Percentiles rank a stretch among this genome's conserved stretches.
phyloP scores from a whole-genome alignment of 768 basidiomycete genomes.

The Auricularia heimuer region DNA sequence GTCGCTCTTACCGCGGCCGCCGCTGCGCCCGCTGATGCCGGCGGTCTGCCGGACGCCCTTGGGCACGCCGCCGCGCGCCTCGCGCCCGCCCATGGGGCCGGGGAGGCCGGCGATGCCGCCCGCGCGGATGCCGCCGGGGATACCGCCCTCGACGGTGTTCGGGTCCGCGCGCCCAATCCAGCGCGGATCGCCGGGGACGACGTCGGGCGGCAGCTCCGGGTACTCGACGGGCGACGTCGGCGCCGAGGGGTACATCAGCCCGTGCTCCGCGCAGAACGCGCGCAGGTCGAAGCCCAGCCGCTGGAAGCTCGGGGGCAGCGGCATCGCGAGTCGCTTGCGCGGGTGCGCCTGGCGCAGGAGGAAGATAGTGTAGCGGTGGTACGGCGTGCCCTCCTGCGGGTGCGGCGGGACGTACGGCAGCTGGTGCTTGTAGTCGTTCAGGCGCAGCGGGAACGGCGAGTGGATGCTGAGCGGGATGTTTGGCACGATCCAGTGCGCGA shows the following conservation, averaged over 20 bases:
- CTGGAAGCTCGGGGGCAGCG: slow-evolving; percentile 14
- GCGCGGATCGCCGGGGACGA: background rate
- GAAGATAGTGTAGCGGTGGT: slow-evolving; percentile 58
- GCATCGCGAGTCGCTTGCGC: background rate
- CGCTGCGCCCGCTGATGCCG: slow-evolving; percentile 5
- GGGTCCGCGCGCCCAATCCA: background rate
- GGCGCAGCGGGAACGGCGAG: slow-evolving; percentile 7
- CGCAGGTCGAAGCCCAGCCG: slow-evolving; percentile 60
- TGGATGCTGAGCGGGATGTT: slow-evolving; percentile 62
- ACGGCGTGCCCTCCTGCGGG: slow-evolving; percentile 78
- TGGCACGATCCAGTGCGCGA: slow-evolving; percentile 84
- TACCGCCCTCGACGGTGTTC: background rate
- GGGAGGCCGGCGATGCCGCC: background rate
- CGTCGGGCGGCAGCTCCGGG: slow-evolving; percentile 1
- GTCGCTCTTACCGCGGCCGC: slow-evolving; percentile 3
- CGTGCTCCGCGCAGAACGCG: slow-evolving; percentile 46
- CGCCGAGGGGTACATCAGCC: slow-evolving; percentile 11
- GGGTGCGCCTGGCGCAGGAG: slow-evolving; percentile 25
- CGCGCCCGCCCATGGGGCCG: slow-evolving; percentile 4
- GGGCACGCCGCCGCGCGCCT: background rate
- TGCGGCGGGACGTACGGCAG: slow-evolving; percentile 80
- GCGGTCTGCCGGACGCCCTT: background rate
- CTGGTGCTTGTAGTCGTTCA: slow-evolving; percentile 21
- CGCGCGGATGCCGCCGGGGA: background rate
- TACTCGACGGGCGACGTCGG: background rate